Evolutionary conservation across 192 early-diverging fungal genomes (phyloP).

Genomic region (Backusella circina): DNA sequence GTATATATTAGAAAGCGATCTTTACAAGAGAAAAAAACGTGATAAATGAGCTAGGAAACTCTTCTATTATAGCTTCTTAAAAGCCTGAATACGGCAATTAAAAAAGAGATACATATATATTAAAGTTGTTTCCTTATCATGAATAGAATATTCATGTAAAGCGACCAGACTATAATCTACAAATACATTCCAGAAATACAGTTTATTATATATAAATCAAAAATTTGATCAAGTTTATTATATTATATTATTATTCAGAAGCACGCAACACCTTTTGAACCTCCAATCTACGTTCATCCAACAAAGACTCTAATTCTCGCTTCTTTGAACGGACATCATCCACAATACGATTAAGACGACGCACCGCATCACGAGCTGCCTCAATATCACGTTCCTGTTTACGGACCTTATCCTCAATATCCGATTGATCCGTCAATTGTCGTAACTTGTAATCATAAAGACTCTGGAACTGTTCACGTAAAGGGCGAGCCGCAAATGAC

Average conservation of each 20-base stretch:
- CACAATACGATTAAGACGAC: constrained; percentile 43
- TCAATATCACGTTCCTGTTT: constrained; percentile 52
- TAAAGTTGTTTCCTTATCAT: too few relatives aligned
- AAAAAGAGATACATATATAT: too few relatives aligned
- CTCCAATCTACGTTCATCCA: constrained; percentile 45
- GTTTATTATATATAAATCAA: too few relatives aligned
- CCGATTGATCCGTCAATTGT: constrained; percentile 41
- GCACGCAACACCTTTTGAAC: constrained; percentile 35
- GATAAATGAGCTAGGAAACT: too few relatives aligned
- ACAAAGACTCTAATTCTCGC: constrained; percentile 39
- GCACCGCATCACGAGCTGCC: constrained; percentile 40
- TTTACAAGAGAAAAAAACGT: too few relatives aligned
- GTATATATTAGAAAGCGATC: too few relatives aligned
- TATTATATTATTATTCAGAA: constrained; percentile 10
- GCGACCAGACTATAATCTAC: too few relatives aligned
- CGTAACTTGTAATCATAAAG: constrained; percentile 52
- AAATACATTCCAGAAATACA: too few relatives aligned
- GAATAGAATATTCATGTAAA: too few relatives aligned
- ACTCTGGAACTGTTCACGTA: constrained; percentile 43
- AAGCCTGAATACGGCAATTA: too few relatives aligned
- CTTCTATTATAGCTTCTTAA: too few relatives aligned
- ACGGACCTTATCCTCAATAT: constrained; percentile 42
- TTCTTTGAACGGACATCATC: constrained; percentile 49
- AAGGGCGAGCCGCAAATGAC: constrained; percentile 28
- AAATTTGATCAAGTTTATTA: neutral